Evolutionary conservation across 768 basidiomycete species (phyloP).

Genomic region (Termitomyces sp.): DNA sequence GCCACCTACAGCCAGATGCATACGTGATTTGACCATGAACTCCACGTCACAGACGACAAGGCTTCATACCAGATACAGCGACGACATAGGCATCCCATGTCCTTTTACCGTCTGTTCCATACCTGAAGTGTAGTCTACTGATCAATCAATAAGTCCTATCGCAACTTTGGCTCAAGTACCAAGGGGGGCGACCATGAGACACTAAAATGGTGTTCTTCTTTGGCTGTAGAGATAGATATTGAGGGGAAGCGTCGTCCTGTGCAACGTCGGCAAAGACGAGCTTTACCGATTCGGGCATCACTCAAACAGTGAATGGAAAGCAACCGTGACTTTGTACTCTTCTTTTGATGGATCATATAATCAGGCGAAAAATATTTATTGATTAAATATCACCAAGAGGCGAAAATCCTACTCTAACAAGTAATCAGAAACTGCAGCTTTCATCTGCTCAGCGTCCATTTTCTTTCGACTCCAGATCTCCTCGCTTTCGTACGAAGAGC

Average conservation of each 20-base stretch:
- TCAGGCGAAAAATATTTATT: not conserved
- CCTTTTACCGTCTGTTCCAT: constrained; percentile 67
- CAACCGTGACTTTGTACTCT: not conserved
- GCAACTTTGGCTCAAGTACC: constrained; percentile 34
- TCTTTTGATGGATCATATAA: constrained; percentile 10
- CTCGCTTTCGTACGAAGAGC: not conserved
- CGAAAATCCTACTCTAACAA: constrained; percentile 24
- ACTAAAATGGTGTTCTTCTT: constrained; percentile 75
- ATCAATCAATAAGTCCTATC: constrained; percentile 7
- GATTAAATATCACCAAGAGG: not conserved
- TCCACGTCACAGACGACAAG: not conserved
- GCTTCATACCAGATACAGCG: constrained; percentile 67
- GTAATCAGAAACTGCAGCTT: constrained; percentile 33
- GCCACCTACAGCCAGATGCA: constrained; percentile 44
- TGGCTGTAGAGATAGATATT: constrained; percentile 31
- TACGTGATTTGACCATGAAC: not conserved
- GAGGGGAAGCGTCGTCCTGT: constrained; percentile 4
- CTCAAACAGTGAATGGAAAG: not conserved
- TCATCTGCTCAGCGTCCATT: constrained; percentile 28
- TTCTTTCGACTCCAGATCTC: constrained; percentile 27
- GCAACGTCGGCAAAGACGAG: constrained; percentile 10
- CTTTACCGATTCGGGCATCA: constrained; percentile 19
- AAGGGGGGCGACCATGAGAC: constrained; percentile 83
- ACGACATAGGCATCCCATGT: constrained; percentile 78
- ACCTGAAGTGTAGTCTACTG: constrained; percentile 42